Base-by-base conservation (phyloP, 345 rosid genomes). In the Citrus inodora region DNA sequence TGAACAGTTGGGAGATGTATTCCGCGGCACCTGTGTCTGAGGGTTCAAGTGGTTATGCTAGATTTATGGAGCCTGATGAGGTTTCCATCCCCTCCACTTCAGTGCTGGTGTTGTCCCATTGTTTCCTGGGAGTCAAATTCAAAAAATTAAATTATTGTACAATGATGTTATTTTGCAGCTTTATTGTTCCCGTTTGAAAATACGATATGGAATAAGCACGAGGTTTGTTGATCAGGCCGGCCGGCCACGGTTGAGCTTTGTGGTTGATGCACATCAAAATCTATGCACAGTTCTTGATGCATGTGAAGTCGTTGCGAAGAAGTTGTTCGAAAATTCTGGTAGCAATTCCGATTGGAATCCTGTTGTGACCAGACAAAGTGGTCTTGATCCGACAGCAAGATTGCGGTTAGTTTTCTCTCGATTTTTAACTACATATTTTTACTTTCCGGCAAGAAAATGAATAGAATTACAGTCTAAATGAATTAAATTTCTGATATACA, bases 261-360 rank as follows among this genome's bases (percentile, higher is more conserved):
- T 93, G 68, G 98, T 87, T 72, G 92, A 91, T 68, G 74, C 83
- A 58, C 25, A 90, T 79, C 86, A 88, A 79, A 83, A 79, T 63
- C 80, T 93, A 33, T 89, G 87, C 80, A 46, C 58, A 5, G 80
- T 92, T 80, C 94, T 95, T 7, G 89, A 91, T 60, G 86, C 89
- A 77, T 92, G 98, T 83, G 89, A 93, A 78, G 70, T 48, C 62
- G 77, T 75, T 76, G 92, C 85, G 2, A 83, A 81, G 51, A 86
- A 85, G 76, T 78, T 84, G 22, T 83, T 22, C 9, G 55, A 33
- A 51, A 93, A 90, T 21, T 90, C 87, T 2, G 88, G 91, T 75
- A 85, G 89, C 81, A 61, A 75, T 74, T 93, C 97, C 42, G 85
- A 88, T 30, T 94, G 99, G 99, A 86, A 86, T 80, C 76, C 73